phyloP scores from a whole-genome alignment of 176 grass and related monocot species.

The Hordeum vulgare region MorexV3_pseudomolecules_assembly NC_058522.1:513305341-513305840 shows the following conservation, averaged over 20 bases:
- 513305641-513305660: neutral
- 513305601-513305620: neutral
- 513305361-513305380: too few relatives aligned
- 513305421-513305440: neutral
- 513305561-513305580: neutral
- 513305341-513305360: too few relatives aligned
- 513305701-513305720: neutral
- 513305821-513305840: conserved; percentile 57
- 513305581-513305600: neutral
- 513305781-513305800: conserved; percentile 37
- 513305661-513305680: neutral
- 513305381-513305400: neutral
- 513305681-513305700: neutral
- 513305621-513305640: neutral
- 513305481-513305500: neutral
- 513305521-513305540: neutral
- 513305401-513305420: neutral
- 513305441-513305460: neutral
- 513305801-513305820: conserved; percentile 43
- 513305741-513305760: neutral
- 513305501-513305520: neutral
- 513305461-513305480: neutral
- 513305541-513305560: neutral
- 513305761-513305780: conserved; percentile 24
- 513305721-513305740: neutral